phyloP scores from a whole-genome alignment of 192 early-diverging fungal genomes.

The Coemansia sp. region DNA sequence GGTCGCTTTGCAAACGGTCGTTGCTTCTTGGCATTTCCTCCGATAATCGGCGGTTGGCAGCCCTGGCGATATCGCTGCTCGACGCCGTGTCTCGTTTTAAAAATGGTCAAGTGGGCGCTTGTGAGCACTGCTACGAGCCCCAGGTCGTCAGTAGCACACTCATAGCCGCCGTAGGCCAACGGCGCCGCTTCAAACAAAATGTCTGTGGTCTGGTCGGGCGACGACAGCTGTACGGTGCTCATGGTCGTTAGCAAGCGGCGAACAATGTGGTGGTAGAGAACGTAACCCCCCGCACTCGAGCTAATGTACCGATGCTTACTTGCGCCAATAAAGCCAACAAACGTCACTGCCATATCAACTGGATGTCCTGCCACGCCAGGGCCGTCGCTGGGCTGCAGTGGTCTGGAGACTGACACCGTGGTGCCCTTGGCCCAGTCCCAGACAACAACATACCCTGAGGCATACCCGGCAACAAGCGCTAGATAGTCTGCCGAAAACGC shows the following conservation, averaged over 20 bases:
- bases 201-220: neutral
- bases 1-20: slow-evolving; percentile 37
- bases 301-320: slow-evolving; percentile 55
- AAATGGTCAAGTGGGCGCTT: slow-evolving; percentile 24
- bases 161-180: slow-evolving; percentile 26
- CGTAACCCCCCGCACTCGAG: slow-evolving; percentile 38
- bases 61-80: slow-evolving; percentile 35
- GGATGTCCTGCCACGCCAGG: slow-evolving; percentile 33
- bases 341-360: slow-evolving; percentile 32
- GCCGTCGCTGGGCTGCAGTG: slow-evolving; percentile 36
- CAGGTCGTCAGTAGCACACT: slow-evolving; percentile 35
- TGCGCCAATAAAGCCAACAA: slow-evolving; percentile 41
- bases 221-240: slow-evolving; percentile 28
- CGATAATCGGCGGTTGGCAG: slow-evolving; percentile 8
- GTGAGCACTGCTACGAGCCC: slow-evolving; percentile 50
- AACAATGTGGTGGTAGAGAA: slow-evolving; percentile 55
- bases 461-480: slow-evolving; percentile 40
- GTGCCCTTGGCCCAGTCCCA: slow-evolving; percentile 54
- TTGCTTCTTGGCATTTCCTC: slow-evolving; percentile 9
- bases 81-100: slow-evolving; percentile 32
- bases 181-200: slow-evolving; percentile 42
- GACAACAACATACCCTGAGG: slow-evolving; percentile 44
- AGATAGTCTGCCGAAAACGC: slow-evolving; percentile 43
- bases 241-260: slow-evolving; percentile 50
- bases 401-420: slow-evolving; percentile 35